Conservation (phyloP, 2,329 filamentous ascomycete species). For the Myriosclerotinia duriaeana region DNA sequence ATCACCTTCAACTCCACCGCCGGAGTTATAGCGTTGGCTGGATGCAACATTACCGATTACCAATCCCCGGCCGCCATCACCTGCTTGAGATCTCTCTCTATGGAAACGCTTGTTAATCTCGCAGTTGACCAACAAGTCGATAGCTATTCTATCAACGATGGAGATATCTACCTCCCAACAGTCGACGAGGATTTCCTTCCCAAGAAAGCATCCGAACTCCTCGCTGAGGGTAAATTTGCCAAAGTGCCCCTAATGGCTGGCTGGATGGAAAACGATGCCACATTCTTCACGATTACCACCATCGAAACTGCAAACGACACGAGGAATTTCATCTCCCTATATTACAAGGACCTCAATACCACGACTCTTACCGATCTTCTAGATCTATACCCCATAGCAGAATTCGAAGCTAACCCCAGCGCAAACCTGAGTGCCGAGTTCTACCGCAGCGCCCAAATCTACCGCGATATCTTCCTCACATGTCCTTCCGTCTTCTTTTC, state of each 20-base stretch:
- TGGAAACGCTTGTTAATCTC: constrained; percentile 46
- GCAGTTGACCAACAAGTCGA: constrained; percentile 45
- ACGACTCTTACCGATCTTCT: constrained; percentile 46
- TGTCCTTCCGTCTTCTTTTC: constrained; percentile 50
- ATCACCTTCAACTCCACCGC: constrained; percentile 50
- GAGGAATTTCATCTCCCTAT: constrained; percentile 43
- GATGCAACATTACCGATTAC: constrained; percentile 46
- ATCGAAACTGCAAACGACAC: constrained; percentile 46
- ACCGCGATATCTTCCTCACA: constrained; percentile 53
- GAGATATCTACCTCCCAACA: constrained; percentile 52
- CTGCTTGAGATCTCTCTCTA: constrained; percentile 49
- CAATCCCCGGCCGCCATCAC: constrained; percentile 46
- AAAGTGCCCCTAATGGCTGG: constrained; percentile 46
- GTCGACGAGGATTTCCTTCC: constrained; percentile 53
- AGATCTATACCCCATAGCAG: constrained; percentile 50
- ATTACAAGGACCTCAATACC: constrained; percentile 43
- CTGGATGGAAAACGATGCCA: constrained; percentile 49
- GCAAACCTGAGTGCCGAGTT: constrained; percentile 49
- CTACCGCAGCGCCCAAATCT: constrained; percentile 50
- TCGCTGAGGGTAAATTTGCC: constrained; percentile 45
- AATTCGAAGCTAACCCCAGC: constrained; percentile 45
- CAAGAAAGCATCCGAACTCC: constrained; percentile 45
- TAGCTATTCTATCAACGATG: constrained; percentile 48
- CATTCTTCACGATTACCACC: constrained; percentile 44
- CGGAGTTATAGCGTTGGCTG: constrained; percentile 45